These are phyloP conservation scores for Ceratorhiza oryzae-sativae DNA, from an alignment of 1,284 basidiomycete species.

Conservation along the genomic window DNA sequence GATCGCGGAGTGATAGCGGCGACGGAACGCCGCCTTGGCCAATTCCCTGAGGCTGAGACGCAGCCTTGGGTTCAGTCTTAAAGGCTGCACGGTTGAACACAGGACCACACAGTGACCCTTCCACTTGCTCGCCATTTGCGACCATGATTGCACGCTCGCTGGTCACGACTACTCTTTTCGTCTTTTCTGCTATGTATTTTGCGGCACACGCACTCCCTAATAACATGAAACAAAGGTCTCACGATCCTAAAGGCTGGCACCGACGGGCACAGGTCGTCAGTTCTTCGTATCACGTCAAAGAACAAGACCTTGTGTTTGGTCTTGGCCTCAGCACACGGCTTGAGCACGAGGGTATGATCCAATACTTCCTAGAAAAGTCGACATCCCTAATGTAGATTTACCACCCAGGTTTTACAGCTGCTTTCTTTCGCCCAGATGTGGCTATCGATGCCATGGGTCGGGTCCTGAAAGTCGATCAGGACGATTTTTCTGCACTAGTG, in stretches of 20 bases:
- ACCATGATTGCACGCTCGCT: too few relatives aligned
- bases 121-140: too few relatives aligned
- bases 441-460: slow-evolving; percentile 56
- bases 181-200: not conserved
- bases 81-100: too few relatives aligned
- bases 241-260: too few relatives aligned
- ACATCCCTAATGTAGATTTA: not conserved
- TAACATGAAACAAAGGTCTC: too few relatives aligned
- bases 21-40: too few relatives aligned
- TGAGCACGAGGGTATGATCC: slow-evolving; percentile 12
- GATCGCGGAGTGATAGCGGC: too few relatives aligned
- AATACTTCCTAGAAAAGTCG: not conserved
- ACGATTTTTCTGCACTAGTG: slow-evolving; percentile 52
- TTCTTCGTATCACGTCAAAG: not conserved
- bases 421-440: slow-evolving; percentile 54
- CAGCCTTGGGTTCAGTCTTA: too few relatives aligned
- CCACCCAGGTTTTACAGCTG: slow-evolving; percentile 51
- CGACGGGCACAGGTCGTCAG: slow-evolving; percentile 5
- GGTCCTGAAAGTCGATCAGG: slow-evolving; percentile 49
- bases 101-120: too few relatives aligned
- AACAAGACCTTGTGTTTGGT: slow-evolving; percentile 17
- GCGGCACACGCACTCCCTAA: too few relatives aligned
- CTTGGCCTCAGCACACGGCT: slow-evolving; percentile 10
- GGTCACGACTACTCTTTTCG: not conserved
- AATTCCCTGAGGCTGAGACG: too few relatives aligned